Evolutionary conservation across 2,329 filamentous ascomycete species (phyloP).

Genomic region (Rhinocladiella mackenziei): DNA sequence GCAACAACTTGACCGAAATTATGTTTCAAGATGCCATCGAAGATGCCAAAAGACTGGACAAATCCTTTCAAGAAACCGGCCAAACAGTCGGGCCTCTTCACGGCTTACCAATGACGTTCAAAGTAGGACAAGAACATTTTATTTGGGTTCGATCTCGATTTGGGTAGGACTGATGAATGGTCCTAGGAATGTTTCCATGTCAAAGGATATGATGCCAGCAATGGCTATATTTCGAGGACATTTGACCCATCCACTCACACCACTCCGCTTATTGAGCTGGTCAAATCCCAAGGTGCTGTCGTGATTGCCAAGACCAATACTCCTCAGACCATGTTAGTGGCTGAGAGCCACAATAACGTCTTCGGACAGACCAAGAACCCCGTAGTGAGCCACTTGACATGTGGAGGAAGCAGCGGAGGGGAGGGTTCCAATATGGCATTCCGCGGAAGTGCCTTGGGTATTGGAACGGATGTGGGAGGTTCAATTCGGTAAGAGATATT

Average conservation of each 20-base stretch:
- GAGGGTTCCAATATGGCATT: constrained; percentile 59
- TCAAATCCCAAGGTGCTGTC: constrained; percentile 59
- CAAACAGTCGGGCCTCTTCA: constrained; percentile 37
- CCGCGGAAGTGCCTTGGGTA: constrained; percentile 55
- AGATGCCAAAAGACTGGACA: constrained; percentile 37
- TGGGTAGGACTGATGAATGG: constrained; percentile 1
- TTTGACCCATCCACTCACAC: constrained; percentile 56
- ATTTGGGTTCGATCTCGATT: neutral
- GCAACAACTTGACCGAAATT: constrained; percentile 37
- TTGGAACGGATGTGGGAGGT: constrained; percentile 58
- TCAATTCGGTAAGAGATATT: constrained; percentile 37
- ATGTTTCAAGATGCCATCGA: constrained; percentile 37
- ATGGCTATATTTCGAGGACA: constrained; percentile 58
- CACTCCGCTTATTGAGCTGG: constrained; percentile 54
- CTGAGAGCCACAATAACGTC: constrained; percentile 58
- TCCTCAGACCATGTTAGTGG: constrained; percentile 53
- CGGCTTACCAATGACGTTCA: constrained; percentile 39
- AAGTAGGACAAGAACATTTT: constrained; percentile 9
- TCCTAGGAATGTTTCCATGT: constrained; percentile 31
- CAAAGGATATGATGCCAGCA: constrained; percentile 50
- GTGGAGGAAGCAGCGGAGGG: constrained; percentile 64
- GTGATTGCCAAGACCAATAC: constrained; percentile 67
- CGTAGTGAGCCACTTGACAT: constrained; percentile 54
- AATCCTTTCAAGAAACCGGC: constrained; percentile 31
- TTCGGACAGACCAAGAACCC: constrained; percentile 60